Conservation (phyloP, 2,329 filamentous ascomycete species). For the Lasiodiplodia citricola region DNA sequence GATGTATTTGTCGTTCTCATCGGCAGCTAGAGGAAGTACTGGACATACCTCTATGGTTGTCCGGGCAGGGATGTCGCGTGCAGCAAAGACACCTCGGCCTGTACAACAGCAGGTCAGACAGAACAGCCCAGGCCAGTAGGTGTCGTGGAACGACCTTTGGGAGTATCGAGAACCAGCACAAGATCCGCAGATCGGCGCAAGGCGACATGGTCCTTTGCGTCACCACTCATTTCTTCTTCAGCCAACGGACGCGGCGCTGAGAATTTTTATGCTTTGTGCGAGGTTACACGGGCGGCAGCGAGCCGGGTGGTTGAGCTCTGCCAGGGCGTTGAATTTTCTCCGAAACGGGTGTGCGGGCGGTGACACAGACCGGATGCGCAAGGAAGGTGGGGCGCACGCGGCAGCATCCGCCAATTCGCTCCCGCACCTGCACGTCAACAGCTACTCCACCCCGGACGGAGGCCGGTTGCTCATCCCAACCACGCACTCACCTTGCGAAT, state of each 20-base stretch:
- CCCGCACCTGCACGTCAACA: slow-evolving; percentile 21
- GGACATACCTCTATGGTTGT: slow-evolving; percentile 60
- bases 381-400: slow-evolving; percentile 5
- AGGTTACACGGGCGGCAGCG: slow-evolving; percentile 5
- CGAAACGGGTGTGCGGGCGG: neutral
- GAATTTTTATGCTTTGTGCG: neutral
- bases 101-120: slow-evolving; percentile 17
- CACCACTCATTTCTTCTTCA: slow-evolving; percentile 26
- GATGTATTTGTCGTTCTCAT: slow-evolving; percentile 57
- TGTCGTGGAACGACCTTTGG: slow-evolving; percentile 52
- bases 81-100: slow-evolving; percentile 62
- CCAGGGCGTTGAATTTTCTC: slow-evolving; percentile 15
- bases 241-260: slow-evolving; percentile 1
- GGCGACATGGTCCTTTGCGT: slow-evolving; percentile 32
- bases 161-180: slow-evolving; percentile 53
- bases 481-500: slow-evolving; percentile 2
- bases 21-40: slow-evolving; percentile 55
- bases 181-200: slow-evolving; percentile 51
- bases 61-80: slow-evolving; percentile 50
- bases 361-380: neutral
- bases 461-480: slow-evolving; percentile 6
- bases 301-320: slow-evolving; percentile 2
- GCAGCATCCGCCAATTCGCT: slow-evolving; percentile 18
- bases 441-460: slow-evolving; percentile 4
- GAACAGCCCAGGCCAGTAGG: neutral